Conservation (phyloP, 2,329 filamentous ascomycete species). For the Neobulgaria alba region DNA sequence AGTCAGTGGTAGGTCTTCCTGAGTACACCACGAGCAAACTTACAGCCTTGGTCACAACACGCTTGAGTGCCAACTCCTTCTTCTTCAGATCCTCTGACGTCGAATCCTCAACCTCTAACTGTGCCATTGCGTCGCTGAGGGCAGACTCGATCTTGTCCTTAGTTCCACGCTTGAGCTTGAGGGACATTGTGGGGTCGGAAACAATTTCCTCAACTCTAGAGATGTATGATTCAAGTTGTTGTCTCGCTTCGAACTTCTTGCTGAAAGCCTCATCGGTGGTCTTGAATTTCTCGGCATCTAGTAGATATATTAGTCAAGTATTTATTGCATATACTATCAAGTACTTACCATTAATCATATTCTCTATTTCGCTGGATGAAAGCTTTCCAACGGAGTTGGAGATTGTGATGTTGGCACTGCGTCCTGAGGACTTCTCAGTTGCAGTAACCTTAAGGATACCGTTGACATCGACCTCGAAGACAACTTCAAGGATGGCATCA, state of each 20-base stretch:
- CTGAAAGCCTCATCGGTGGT: slow-evolving; percentile 93
- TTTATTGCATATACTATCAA: not conserved
- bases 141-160: slow-evolving; percentile 99
- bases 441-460: slow-evolving; percentile 99
- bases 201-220: slow-evolving; percentile 97
- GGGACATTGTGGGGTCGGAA: slow-evolving; percentile 87
- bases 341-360: slow-evolving; percentile 76
- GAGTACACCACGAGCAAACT: too few species aligned
- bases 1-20: too few species aligned
- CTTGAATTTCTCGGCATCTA: slow-evolving; percentile 97
- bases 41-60: slow-evolving; percentile 95
- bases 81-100: slow-evolving; percentile 94
- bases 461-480: slow-evolving; percentile 99
- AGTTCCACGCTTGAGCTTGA: slow-evolving; percentile 98
- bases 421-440: slow-evolving; percentile 97
- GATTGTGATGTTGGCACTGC: slow-evolving; percentile 99
- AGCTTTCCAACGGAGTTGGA: slow-evolving; percentile 99
- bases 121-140: slow-evolving; percentile 93
- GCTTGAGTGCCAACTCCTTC: slow-evolving; percentile 98
- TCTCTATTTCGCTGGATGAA: slow-evolving; percentile 88
- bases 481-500: slow-evolving; percentile 92
- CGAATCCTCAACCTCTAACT: slow-evolving; percentile 92
- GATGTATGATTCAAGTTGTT: slow-evolving; percentile 99
- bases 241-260: slow-evolving; percentile 98
- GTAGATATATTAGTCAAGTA: slow-evolving; percentile 12